Conservation (phyloP, 371 early-diverging fungal species). For the Saksenaea oblongispora region DNA sequence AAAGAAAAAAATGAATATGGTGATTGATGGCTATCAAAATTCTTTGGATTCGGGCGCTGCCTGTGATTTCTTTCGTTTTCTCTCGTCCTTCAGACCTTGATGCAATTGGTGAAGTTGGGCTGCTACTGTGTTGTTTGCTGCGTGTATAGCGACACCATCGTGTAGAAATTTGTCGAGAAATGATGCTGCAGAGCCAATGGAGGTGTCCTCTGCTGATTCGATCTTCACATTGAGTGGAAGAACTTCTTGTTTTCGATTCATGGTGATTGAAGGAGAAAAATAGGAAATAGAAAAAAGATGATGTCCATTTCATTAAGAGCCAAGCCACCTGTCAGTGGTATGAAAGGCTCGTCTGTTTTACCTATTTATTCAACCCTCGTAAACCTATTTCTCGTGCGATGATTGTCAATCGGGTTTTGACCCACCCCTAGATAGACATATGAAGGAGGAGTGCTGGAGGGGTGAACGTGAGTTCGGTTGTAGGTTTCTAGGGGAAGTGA, state of each 20-base stretch:
- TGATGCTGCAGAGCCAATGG: slow-evolving; percentile 30
- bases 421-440: no score
- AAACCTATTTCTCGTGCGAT: no score
- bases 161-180: slow-evolving; percentile 50
- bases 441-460: no score
- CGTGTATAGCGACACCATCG: slow-evolving; percentile 51
- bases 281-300: not conserved
- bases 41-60: slow-evolving; percentile 15
- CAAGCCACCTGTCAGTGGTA: no score
- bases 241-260: slow-evolving; percentile 27
- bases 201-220: slow-evolving; percentile 27
- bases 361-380: no score
- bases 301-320: not conserved
- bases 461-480: no score
- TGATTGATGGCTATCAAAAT: slow-evolving; percentile 2
- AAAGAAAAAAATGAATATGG: not conserved
- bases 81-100: slow-evolving; percentile 49
- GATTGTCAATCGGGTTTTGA: no score
- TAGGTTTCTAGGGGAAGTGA: no score
- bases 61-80: slow-evolving; percentile 26
- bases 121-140: slow-evolving; percentile 51
- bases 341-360: no score
- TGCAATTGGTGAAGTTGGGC: slow-evolving; percentile 52
- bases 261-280: slow-evolving; percentile 5
- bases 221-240: slow-evolving; percentile 46